A percentile compares a stretch with the other conserved stretches of the same genome.
phyloP scores from a whole-genome alignment of 108 stramenopile genomes.

The Discostella pseudostelligera region DNA sequence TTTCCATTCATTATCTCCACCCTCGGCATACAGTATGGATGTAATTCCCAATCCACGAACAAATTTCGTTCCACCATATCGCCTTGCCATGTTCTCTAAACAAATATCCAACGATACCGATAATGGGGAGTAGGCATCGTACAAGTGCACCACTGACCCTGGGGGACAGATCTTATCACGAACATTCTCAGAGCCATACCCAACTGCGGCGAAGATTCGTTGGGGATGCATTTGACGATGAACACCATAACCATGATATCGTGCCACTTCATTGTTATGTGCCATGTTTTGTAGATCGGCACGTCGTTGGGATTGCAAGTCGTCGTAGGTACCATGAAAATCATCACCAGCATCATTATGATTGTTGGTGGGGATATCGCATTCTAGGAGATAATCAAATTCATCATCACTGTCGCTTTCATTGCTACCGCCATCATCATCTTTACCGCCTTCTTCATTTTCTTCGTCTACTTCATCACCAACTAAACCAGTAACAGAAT shows the following conservation, averaged over 20 bases:
- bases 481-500: background rate
- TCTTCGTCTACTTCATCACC: background rate
- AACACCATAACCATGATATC: conserved; percentile 75
- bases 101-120: conserved; percentile 76
- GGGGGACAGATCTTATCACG: conserved; percentile 25
- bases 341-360: conserved; percentile 4
- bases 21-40: conserved; percentile 46
- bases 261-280: conserved; percentile 45
- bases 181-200: conserved; percentile 45
- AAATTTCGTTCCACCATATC: conserved; percentile 68
- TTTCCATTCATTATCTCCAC: conserved; percentile 36
- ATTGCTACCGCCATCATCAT: conserved; percentile 33
- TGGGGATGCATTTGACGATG: conserved; percentile 78
- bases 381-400: conserved; percentile 82
- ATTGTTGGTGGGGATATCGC: conserved; percentile 22
- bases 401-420: conserved; percentile 51
- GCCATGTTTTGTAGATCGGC: conserved; percentile 65
- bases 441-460: conserved; percentile 5
- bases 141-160: conserved; percentile 73
- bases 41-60: conserved; percentile 53
- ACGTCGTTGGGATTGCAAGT: conserved; percentile 53
- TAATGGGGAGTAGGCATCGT: conserved; percentile 55
- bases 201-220: conserved; percentile 62
- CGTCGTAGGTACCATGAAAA: conserved; percentile 6
- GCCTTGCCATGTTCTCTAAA: conserved; percentile 53